Percentiles rank a stretch among this genome's conserved stretches.
Conservation (phyloP, 768 basidiomycete species). For the Kwoniella sp. region DNA sequence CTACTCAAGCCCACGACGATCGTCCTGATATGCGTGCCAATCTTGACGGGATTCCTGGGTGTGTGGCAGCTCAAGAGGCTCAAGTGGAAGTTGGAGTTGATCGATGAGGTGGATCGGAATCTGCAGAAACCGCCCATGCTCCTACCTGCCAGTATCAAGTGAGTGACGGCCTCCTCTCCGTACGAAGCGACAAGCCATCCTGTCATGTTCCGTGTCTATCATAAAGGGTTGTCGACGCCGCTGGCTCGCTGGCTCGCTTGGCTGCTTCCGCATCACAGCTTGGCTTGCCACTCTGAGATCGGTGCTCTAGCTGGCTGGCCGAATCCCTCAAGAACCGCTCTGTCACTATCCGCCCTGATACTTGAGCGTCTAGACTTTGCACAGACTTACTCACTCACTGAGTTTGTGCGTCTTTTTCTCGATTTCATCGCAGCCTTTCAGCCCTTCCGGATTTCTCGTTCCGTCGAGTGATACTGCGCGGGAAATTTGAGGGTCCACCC, state of each 20-base stretch:
- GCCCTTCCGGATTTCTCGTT: constrained; percentile 86
- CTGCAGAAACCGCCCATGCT: constrained; percentile 74
- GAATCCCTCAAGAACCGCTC: too few species aligned
- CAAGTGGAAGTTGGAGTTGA: constrained; percentile 91
- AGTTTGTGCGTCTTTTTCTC: too few species aligned
- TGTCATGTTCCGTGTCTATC: too few species aligned
- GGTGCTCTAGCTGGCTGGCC: too few species aligned
- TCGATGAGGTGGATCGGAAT: constrained; percentile 91
- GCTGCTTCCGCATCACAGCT: not conserved
- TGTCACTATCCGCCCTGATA: too few species aligned
- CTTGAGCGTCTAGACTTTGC: too few species aligned
- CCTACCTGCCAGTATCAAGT: constrained; percentile 88
- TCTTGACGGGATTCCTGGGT: constrained; percentile 88
- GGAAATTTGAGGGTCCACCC: constrained; percentile 76
- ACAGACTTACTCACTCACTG: too few species aligned
- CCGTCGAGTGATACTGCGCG: constrained; percentile 77
- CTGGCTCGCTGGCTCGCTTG: too few species aligned
- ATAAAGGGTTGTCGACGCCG: too few species aligned
- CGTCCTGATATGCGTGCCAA: constrained; percentile 78
- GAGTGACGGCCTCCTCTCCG: too few species aligned
- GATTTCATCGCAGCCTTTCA: constrained; percentile 69
- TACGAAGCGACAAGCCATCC: too few species aligned
- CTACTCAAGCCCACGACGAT: constrained; percentile 48
- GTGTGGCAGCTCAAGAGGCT: constrained; percentile 90
- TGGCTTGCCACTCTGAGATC: not conserved